A percentile compares a stretch with the other conserved stretches of the same genome.
Evolutionary conservation across 2,329 filamentous ascomycete genomes (phyloP).

Genomic region (Scedosporium aurantiacum): DNA sequence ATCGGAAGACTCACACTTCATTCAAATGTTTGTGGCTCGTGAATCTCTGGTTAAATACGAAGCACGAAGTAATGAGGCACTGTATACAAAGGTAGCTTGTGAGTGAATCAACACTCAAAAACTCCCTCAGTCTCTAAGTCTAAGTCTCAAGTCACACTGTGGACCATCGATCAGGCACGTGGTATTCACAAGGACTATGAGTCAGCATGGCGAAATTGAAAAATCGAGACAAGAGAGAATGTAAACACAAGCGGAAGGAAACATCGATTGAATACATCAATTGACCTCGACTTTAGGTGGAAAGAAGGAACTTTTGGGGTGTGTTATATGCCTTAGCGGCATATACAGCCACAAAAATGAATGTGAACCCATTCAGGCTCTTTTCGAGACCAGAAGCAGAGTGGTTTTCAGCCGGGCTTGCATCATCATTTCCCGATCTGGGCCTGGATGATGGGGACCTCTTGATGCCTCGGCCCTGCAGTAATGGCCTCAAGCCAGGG

Average conservation of each 20-base stretch:
- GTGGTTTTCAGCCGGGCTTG: slow-evolving; percentile 45
- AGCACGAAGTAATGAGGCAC: background rate
- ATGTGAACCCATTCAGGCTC: slow-evolving; percentile 15
- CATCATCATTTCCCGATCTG: slow-evolving; percentile 45
- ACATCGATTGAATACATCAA: background rate
- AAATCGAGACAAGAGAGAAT: too few species aligned
- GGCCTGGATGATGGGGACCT: slow-evolving; percentile 26
- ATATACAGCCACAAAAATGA: background rate
- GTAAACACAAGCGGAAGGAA: too few species aligned
- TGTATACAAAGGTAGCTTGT: too few species aligned
- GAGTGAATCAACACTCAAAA: too few species aligned
- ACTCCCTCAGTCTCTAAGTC: too few species aligned
- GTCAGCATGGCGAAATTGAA: too few species aligned
- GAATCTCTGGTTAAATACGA: background rate
- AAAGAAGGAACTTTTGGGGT: background rate
- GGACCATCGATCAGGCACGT: too few species aligned
- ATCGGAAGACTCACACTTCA: background rate
- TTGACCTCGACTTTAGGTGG: background rate
- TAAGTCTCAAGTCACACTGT: too few species aligned
- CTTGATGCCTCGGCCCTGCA: slow-evolving; percentile 25
- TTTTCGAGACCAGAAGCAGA: slow-evolving; percentile 16
- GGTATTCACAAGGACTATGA: too few species aligned
- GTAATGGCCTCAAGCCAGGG: slow-evolving; percentile 29
- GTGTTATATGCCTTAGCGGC: too few species aligned
- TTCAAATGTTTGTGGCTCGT: background rate